Percentiles rank a stretch among this genome's conserved stretches.
These are phyloP conservation scores for Amborella trichopoda DNA, from an alignment of 164 flowering plant species.

Conservation along the genomic window DNA sequence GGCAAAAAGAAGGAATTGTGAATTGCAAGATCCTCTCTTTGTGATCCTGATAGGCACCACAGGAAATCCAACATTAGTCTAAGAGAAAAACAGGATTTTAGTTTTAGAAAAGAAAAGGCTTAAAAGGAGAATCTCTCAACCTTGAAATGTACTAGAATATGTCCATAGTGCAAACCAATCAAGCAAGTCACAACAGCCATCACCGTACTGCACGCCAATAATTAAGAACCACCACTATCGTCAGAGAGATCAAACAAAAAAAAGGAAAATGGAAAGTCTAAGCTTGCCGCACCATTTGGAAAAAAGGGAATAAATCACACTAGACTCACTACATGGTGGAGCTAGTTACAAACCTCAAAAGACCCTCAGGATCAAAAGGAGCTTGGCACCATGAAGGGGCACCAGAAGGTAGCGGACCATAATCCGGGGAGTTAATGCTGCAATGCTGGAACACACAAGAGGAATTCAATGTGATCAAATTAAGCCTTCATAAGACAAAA, in stretches of 20 bases:
- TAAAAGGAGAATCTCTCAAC: constrained; percentile 11
- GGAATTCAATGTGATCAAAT: background rate
- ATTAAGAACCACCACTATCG: background rate
- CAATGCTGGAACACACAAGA: constrained; percentile 33
- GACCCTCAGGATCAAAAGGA: constrained; percentile 87
- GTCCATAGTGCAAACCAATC: constrained; percentile 71
- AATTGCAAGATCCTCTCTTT: constrained; percentile 42
- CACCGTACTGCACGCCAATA: constrained; percentile 34
- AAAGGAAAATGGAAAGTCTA: too few relatives aligned
- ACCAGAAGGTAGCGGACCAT: constrained; percentile 60
- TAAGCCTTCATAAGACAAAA: background rate
- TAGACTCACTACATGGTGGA: too few relatives aligned
- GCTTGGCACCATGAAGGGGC: constrained; percentile 92
- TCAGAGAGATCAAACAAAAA: too few relatives aligned
- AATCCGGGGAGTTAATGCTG: constrained; percentile 57
- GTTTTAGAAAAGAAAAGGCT: background rate
- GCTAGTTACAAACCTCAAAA: constrained; percentile 43
- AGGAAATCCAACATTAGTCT: background rate
- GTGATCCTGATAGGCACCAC: constrained; percentile 38
- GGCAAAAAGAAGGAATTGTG: constrained; percentile 29
- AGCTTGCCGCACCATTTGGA: too few relatives aligned
- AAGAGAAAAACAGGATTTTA: background rate
- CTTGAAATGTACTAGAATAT: constrained; percentile 53
- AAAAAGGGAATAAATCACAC: too few relatives aligned
- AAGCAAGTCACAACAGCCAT: constrained; percentile 73